phyloP scores from a whole-genome alignment of 352 stramenopile genomes.

The Blastocystis sp. region DNA sequence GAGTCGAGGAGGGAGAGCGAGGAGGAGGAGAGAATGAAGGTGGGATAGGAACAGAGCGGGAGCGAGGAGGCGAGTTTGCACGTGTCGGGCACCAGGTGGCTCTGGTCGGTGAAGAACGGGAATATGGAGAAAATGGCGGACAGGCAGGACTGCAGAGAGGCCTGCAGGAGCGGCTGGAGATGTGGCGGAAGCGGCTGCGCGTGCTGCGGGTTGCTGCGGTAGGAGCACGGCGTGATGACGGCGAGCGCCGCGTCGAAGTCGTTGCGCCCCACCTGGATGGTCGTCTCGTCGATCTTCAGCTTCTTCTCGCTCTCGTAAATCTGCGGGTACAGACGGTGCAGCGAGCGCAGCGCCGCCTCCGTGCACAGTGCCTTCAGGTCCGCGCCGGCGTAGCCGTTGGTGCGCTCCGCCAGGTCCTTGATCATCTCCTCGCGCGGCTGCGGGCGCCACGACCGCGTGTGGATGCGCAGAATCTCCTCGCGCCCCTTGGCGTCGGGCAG shows the following conservation, averaged over 20 bases:
- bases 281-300: constrained; percentile 81
- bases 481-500: constrained; percentile 84
- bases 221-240: constrained; percentile 75
- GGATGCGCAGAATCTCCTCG: constrained; percentile 85
- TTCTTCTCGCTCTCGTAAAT: constrained; percentile 84
- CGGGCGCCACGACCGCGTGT: constrained; percentile 86
- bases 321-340: constrained; percentile 85
- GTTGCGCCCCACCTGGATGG: constrained; percentile 81
- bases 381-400: constrained; percentile 86
- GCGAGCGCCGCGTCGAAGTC: constrained; percentile 85
- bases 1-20: constrained; percentile 82
- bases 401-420: constrained; percentile 82
- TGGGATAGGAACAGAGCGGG: constrained; percentile 76
- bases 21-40: constrained; percentile 80
- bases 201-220: constrained; percentile 79
- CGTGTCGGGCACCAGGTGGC: neutral
- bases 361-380: constrained; percentile 88
- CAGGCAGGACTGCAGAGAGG: constrained; percentile 76
- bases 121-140: constrained; percentile 77
- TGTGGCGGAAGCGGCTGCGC: constrained; percentile 81
- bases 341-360: constrained; percentile 85
- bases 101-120: constrained; percentile 20
- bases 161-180: constrained; percentile 78
- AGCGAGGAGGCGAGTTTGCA: neutral
- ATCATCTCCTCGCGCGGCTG: constrained; percentile 78